Percentiles rank a stretch among this genome's conserved stretches.
These are phyloP conservation scores for Fomitopsis pinicola DNA, from an alignment of 1,284 basidiomycete species.

Conservation along the genomic window DNA sequence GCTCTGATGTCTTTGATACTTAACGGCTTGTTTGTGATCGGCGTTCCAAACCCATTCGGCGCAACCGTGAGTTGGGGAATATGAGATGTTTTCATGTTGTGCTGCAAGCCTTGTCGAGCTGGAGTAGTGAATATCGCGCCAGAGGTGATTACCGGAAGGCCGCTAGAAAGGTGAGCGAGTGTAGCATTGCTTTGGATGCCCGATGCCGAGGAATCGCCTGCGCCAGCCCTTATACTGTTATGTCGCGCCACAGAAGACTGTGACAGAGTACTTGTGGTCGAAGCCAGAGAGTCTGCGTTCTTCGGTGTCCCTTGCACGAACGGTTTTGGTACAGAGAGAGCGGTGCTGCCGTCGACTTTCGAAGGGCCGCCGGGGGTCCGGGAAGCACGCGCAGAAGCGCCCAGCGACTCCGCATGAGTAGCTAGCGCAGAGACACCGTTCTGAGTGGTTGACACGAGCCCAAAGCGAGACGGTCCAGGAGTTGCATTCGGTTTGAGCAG, in stretches of 20 bases:
- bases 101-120: neutral
- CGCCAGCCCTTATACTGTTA: too few species aligned
- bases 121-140: neutral
- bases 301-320: neutral
- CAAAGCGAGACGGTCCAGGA: neutral
- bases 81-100: neutral
- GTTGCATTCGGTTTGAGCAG: neutral
- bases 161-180: neutral
- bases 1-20: slow-evolving; percentile 23
- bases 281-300: slow-evolving; percentile 1
- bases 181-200: neutral
- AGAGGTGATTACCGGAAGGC: neutral
- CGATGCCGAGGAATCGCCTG: too few species aligned
- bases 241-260: neutral
- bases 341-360: neutral
- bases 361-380: neutral
- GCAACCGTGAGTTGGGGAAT: neutral
- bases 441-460: neutral
- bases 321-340: neutral
- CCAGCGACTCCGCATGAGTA: neutral
- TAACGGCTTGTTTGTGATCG: slow-evolving; percentile 16
- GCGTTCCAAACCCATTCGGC: neutral
- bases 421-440: neutral
- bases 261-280: slow-evolving; percentile 1
- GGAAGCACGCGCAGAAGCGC: neutral